A percentile compares a stretch with the other conserved stretches of the same genome.
Conservation (phyloP, 306 rosid species). For the Trifolium subterraneum region DNA sequence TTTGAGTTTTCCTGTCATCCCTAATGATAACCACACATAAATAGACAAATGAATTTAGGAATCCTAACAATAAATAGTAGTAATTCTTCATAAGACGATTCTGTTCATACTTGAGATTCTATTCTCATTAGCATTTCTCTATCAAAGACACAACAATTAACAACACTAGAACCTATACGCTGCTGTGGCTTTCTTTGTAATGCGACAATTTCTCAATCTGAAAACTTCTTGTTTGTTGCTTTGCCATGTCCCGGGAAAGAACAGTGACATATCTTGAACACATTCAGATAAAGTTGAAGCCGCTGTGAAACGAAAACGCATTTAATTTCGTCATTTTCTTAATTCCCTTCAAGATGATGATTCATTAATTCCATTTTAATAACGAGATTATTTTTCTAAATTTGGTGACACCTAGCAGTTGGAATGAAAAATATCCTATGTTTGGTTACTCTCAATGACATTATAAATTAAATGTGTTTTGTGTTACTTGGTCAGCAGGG, state of each 20-base stretch:
- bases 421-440: conserved; percentile 59
- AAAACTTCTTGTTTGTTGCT: conserved; percentile 14
- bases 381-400: conserved; percentile 42
- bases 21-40: not conserved
- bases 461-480: not conserved
- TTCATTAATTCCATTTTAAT: conserved; percentile 29
- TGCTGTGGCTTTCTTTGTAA: not conserved
- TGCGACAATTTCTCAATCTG: conserved; percentile 15
- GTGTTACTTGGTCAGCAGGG: conserved; percentile 59
- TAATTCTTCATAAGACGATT: conserved; percentile 10
- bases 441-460: conserved; percentile 53
- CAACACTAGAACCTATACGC: not conserved
- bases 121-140: conserved; percentile 4
- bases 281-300: conserved; percentile 32
- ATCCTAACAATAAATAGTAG: no score
- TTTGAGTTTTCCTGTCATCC: no score
- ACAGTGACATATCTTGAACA: conserved; percentile 26
- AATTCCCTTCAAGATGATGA: conserved; percentile 25
- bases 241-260: conserved; percentile 4
- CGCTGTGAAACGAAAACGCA: conserved; percentile 54
- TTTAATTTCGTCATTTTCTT: conserved; percentile 32
- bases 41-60: not conserved
- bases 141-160: conserved; percentile 19
- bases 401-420: conserved; percentile 37
- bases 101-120: conserved; percentile 36